phyloP scores from a whole-genome alignment of 441 rosid genomes.

The Adansonia rubrostipa region DNA sequence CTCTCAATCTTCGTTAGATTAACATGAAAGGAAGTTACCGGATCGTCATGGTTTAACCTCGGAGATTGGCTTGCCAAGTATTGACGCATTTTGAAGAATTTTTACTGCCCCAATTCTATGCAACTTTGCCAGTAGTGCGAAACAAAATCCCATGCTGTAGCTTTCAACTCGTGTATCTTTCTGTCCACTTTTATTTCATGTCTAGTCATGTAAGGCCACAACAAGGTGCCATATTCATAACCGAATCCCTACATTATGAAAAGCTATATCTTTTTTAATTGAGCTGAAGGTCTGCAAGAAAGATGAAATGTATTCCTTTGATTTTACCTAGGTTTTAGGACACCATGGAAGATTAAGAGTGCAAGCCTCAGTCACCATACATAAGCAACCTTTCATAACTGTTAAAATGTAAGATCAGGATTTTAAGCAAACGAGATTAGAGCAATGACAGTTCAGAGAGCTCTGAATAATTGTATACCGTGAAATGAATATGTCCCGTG shows the following conservation, averaged over 20 bases:
- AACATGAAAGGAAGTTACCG: slow-evolving; percentile 33
- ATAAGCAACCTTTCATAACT: slow-evolving; percentile 65
- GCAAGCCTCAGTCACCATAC: slow-evolving; percentile 63
- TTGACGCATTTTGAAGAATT: slow-evolving; percentile 61
- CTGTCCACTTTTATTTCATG: slow-evolving; percentile 71
- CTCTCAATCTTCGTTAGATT: neutral
- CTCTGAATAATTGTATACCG: slow-evolving; percentile 45
- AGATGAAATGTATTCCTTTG: neutral
- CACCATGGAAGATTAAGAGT: slow-evolving; percentile 59
- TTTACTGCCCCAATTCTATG: slow-evolving; percentile 50
- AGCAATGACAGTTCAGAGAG: neutral
- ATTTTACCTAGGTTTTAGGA: slow-evolving; percentile 44
- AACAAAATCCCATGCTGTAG: slow-evolving; percentile 72
- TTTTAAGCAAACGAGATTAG: neutral
- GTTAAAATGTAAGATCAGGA: slow-evolving; percentile 9
- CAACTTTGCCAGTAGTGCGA: slow-evolving; percentile 60
- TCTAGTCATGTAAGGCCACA: slow-evolving; percentile 58
- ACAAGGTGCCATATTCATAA: neutral
- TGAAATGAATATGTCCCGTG: slow-evolving; percentile 59
- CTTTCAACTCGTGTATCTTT: slow-evolving; percentile 58
- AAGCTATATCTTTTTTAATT: neutral
- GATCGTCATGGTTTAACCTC: slow-evolving; percentile 32
- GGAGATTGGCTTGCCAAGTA: slow-evolving; percentile 54
- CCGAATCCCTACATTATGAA: no score
- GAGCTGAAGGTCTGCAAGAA: neutral